Conservation (phyloP, 1,139 yeast species). For the Candida albicans region DNA sequence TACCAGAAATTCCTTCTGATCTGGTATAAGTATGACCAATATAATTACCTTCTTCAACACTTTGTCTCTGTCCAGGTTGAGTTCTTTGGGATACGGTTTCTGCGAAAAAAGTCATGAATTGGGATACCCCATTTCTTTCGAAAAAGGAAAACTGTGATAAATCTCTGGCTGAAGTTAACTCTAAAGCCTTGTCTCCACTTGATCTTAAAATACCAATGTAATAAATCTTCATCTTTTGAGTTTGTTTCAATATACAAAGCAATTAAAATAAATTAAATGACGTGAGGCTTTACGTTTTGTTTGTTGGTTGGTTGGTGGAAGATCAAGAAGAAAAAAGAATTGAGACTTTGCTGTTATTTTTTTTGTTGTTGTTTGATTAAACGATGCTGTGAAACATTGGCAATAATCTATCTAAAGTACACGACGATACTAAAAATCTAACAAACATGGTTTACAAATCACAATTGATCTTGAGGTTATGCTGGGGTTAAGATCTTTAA, state of each 20-base stretch:
- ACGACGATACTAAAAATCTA: too few relatives aligned
- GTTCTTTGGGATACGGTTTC: conserved; percentile 91
- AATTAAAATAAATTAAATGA: background rate
- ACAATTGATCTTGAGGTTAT: too few relatives aligned
- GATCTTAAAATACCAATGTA: conserved; percentile 85
- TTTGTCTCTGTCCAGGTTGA: conserved; percentile 84
- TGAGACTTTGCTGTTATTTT: too few relatives aligned
- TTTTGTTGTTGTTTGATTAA: too few relatives aligned
- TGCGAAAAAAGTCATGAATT: conserved; percentile 92
- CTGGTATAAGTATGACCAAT: conserved; percentile 91
- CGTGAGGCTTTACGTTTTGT: background rate
- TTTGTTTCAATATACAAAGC: background rate
- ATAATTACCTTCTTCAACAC: conserved; percentile 89
- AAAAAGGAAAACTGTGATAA: conserved; percentile 85
- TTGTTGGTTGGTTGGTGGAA: background rate
- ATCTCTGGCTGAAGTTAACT: conserved; percentile 79
- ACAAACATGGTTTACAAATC: too few relatives aligned
- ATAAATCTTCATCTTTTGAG: conserved; percentile 70
- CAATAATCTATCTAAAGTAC: too few relatives aligned
- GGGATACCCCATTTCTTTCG: conserved; percentile 73
- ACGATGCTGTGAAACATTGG: too few relatives aligned
- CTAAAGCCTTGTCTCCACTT: conserved; percentile 63
- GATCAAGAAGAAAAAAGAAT: background rate
- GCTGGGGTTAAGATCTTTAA: too few relatives aligned
- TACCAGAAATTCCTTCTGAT: conserved; percentile 91